Percentiles rank a stretch among this genome's conserved stretches.
Evolutionary conservation across 176 grass and related monocot genomes (phyloP).

Genomic region (Oryza coarctata): DNA sequence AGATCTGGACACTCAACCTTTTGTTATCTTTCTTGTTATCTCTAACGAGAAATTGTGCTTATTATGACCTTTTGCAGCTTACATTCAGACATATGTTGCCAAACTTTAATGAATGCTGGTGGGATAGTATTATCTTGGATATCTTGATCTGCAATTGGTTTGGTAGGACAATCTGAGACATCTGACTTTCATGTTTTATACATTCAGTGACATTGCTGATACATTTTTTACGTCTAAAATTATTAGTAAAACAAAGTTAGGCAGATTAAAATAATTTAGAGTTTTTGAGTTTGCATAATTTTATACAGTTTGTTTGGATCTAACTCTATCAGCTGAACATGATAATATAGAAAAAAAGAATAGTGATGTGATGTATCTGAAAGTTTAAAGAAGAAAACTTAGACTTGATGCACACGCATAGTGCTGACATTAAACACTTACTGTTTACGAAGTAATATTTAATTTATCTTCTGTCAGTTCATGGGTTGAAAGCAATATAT

Average conservation of each 20-base stretch:
- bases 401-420: constrained; percentile 4
- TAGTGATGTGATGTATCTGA: neutral
- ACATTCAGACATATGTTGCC: constrained; percentile 99
- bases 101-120: constrained; percentile 99
- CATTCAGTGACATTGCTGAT: neutral
- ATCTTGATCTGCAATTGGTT: constrained; percentile 99
- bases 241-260: neutral
- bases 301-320: constrained; percentile 25
- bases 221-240: constrained; percentile 8
- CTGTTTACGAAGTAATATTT: constrained; percentile 15
- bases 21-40: neutral
- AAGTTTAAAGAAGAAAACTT: neutral
- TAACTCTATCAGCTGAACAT: constrained; percentile 14
- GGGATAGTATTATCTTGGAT: constrained; percentile 98
- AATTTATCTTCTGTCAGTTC: constrained; percentile 3
- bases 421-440: neutral
- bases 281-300: constrained; percentile 17
- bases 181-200: constrained; percentile 8
- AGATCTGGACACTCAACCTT: constrained; percentile 36
- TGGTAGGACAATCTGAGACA: constrained; percentile 54
- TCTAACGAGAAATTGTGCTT: constrained; percentile 37
- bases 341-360: constrained; percentile 32
- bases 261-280: neutral
- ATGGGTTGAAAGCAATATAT: constrained; percentile 2
- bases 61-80: constrained; percentile 56